Conservation (phyloP, 202 grass and related monocot genomes). For the Zoysia matrella region DNA sequence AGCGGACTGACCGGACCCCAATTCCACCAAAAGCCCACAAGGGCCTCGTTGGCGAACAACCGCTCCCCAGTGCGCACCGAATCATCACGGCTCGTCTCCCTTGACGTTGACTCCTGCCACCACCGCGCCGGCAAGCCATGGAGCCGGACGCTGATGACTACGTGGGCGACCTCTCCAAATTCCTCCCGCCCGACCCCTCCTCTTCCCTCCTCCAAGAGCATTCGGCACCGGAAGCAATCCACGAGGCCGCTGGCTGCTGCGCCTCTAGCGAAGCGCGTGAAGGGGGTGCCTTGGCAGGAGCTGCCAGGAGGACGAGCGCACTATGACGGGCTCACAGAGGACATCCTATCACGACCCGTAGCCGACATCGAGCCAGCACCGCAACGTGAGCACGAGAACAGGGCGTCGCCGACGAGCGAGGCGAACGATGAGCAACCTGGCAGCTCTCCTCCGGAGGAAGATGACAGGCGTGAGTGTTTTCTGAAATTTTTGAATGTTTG, state of each 20-base stretch:
- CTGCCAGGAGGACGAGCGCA: too few species aligned
- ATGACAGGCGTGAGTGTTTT: too few species aligned
- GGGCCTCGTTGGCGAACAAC: background rate
- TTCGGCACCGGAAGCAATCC: slow-evolving; percentile 49
- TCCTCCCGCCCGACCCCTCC: slow-evolving; percentile 56
- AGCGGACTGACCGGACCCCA: background rate
- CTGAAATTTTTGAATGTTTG: too few species aligned
- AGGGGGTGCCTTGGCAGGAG: too few species aligned
- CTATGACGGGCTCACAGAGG: too few species aligned
- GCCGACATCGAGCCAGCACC: too few species aligned
- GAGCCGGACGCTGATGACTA: slow-evolving; percentile 68
- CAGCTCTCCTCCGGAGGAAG: too few species aligned
- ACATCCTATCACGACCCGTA: too few species aligned
- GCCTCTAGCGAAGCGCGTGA: background rate
- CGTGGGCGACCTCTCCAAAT: slow-evolving; percentile 84
- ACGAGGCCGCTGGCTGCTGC: too few species aligned
- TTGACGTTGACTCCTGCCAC: background rate
- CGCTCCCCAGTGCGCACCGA: background rate
- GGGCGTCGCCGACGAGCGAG: too few species aligned
- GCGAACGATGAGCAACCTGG: too few species aligned
- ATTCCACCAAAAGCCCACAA: background rate
- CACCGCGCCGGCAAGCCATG: slow-evolving; percentile 28
- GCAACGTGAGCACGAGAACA: too few species aligned
- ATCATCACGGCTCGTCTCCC: slow-evolving; percentile 6
- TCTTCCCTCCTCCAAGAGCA: slow-evolving; percentile 26